Percentiles rank a stretch among this genome's conserved stretches.
Evolutionary conservation across 805 yeast genomes (phyloP).

Genomic region (Gaillardinia entomophila): DNA sequence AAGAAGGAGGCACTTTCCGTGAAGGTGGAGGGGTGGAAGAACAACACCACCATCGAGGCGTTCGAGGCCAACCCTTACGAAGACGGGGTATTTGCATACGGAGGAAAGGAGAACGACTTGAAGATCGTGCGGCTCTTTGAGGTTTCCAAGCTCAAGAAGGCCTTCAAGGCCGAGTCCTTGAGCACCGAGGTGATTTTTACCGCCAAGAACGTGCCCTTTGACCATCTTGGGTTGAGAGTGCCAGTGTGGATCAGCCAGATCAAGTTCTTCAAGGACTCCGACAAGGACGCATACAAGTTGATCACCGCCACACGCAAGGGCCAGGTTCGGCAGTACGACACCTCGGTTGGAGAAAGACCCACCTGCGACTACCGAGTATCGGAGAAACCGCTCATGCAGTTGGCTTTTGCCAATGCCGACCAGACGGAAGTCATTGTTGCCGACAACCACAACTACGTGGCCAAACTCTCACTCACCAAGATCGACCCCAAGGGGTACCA

Average conservation of each 20-base stretch:
- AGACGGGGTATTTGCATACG: conserved; percentile 60
- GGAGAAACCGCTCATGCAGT: conserved; percentile 47
- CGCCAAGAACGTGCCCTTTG: conserved; percentile 81
- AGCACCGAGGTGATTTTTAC: conserved; percentile 43
- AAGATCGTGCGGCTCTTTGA: conserved; percentile 39
- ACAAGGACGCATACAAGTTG: conserved; percentile 41
- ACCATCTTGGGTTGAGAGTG: conserved; percentile 69
- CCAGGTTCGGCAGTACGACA: conserved; percentile 68
- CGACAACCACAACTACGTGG: conserved; percentile 65
- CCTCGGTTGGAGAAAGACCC: conserved; percentile 66
- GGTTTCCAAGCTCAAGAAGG: conserved; percentile 11
- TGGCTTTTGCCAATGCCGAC: conserved; percentile 27
- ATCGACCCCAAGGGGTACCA: conserved; percentile 31
- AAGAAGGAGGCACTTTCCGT: conserved; percentile 24
- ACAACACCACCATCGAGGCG: conserved; percentile 43
- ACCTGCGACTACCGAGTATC: conserved; percentile 46
- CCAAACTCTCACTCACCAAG: conserved; percentile 39
- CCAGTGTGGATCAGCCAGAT: conserved; percentile 75
- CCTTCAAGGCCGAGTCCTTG: conserved; percentile 8
- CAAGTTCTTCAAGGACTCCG: conserved; percentile 26
- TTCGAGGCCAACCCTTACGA: conserved; percentile 44
- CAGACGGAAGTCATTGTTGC: conserved; percentile 54
- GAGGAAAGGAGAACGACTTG: conserved; percentile 81
- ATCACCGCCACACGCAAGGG: conserved; percentile 72
- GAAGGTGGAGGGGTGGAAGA: conserved; percentile 17